Evolutionary conservation across 1,284 basidiomycete genomes (phyloP).

Genomic region (Xerocomus nothofagi): DNA sequence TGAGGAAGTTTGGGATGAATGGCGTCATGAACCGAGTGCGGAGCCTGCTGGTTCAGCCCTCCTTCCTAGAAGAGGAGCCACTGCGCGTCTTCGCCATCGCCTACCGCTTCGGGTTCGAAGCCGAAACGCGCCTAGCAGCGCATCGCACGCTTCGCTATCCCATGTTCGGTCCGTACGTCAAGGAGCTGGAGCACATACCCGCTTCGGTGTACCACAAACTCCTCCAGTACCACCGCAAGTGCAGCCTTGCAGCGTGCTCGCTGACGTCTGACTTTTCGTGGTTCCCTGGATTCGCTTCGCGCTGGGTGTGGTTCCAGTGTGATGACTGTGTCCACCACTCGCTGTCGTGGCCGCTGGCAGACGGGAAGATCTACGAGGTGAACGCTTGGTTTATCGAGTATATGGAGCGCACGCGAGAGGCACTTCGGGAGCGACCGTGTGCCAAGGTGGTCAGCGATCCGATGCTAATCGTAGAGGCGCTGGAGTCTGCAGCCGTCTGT

Average conservation of each 20-base stretch:
- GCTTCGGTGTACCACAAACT: constrained; percentile 37
- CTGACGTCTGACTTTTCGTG: constrained; percentile 39
- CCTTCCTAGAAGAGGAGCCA: constrained; percentile 32
- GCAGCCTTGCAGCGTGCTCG: constrained; percentile 31
- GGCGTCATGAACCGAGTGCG: constrained; percentile 34
- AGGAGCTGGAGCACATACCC: constrained; percentile 36
- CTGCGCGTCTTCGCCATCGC: constrained; percentile 36
- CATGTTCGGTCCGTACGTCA: constrained; percentile 36
- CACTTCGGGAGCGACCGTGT: constrained; percentile 33
- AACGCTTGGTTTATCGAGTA: constrained; percentile 37
- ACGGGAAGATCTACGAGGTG: constrained; percentile 37
- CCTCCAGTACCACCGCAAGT: constrained; percentile 37
- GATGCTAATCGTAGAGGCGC: constrained; percentile 31
- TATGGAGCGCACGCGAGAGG: constrained; percentile 34
- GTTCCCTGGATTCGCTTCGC: constrained; percentile 38
- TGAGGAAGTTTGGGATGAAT: constrained; percentile 35
- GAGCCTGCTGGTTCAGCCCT: constrained; percentile 19
- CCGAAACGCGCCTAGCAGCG: constrained; percentile 31
- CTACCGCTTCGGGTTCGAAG: constrained; percentile 32
- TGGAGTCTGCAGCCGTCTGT: constrained; percentile 27
- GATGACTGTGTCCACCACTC: constrained; percentile 35
- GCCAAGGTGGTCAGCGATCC: constrained; percentile 34
- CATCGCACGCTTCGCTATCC: constrained; percentile 32
- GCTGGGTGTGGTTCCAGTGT: constrained; percentile 40
- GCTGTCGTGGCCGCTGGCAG: constrained; percentile 35